Base-by-base conservation (phyloP, 768 basidiomycete genomes). In the Collybiopsis luxurians region DNA sequence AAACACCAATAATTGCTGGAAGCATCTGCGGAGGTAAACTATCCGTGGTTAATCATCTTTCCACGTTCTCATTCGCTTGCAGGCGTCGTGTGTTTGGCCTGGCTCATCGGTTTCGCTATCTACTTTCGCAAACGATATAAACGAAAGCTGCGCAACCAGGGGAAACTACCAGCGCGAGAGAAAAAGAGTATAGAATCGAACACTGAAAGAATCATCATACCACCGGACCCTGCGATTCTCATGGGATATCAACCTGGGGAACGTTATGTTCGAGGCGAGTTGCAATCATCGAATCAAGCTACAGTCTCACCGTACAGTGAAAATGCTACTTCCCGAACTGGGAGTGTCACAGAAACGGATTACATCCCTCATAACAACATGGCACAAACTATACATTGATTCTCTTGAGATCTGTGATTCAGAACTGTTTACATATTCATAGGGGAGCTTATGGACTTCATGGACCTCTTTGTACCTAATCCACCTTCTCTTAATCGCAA, bases 171-270 rank as follows among this genome's bases (percentile, higher is more conserved):
- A 55, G 75, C 78, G 17, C 65, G 34, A 71, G 53, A 66, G 64
- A 52, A 77, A 75, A 63, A 70, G 72, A 55, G 61, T 73, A 53
- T 67, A 71, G 48, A 66, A 69, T 30, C 34, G 11, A 21, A 42
- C 45, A 68, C 73, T 17, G 71, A 74, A 52, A 76, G 71, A 46
- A 71, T 83, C 54, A 73, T 86, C 50, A 81, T 86, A 19, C 85
- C 85, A 19, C 85, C 84, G 1, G 85, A 87, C 67, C 85, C 86
- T n/a, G 85, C 85, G 39, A 74, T 86, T 28, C 66, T 86, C n/a
- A 69, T 80, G 43, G 82, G 81, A 19, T 72, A 71, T 21, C 61
- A 67, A 55, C 76, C 81, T 2, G 80, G 81, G 12, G 71, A 77
- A 56, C 53, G 59, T 21, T 31, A 52, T 52, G 12, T 34, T 2